Evolutionary conservation across 805 yeast species (phyloP).

Genomic region (Priceomyces carsonii): DNA sequence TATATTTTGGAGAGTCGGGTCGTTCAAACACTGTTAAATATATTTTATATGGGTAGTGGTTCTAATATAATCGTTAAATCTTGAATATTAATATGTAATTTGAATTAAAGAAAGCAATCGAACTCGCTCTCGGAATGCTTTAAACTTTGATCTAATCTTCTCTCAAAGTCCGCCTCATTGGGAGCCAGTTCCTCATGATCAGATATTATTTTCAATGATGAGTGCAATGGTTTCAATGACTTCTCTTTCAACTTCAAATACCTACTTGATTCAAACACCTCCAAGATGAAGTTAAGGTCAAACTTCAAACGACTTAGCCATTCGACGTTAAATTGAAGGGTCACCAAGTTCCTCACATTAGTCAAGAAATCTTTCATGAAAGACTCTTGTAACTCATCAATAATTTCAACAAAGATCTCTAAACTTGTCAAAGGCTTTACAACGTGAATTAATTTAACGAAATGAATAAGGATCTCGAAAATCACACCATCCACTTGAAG

Average conservation of each 20-base stretch:
- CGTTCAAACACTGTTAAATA: constrained; percentile 5
- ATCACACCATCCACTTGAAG: constrained; percentile 39
- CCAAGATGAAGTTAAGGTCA: constrained; percentile 39
- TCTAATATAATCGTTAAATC: background rate
- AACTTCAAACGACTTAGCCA: constrained; percentile 31
- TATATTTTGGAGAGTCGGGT: constrained; percentile 6
- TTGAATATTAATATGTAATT: background rate
- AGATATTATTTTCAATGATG: constrained; percentile 27
- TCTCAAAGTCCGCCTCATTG: constrained; percentile 28
- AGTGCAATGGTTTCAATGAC: constrained; percentile 31
- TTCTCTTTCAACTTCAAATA: constrained; percentile 35
- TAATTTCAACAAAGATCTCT: constrained; percentile 34
- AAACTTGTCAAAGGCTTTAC: constrained; percentile 41
- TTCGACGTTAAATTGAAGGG: constrained; percentile 8
- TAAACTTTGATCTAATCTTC: constrained; percentile 25
- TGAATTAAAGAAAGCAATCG: constrained; percentile 25
- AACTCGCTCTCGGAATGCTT: constrained; percentile 32
- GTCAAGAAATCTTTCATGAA: constrained; percentile 35
- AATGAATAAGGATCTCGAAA: constrained; percentile 39
- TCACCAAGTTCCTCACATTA: constrained; percentile 24
- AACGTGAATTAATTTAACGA: constrained; percentile 39
- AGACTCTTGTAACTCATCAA: constrained; percentile 39
- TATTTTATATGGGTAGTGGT: constrained; percentile 2
- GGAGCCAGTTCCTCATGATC: constrained; percentile 22
- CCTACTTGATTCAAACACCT: constrained; percentile 37